These are phyloP conservation scores for Bryoerythrophyllum caledonicum DNA, from an alignment of 225 moss, liverwort and hornwort species.

Conservation along the genomic window DNA sequence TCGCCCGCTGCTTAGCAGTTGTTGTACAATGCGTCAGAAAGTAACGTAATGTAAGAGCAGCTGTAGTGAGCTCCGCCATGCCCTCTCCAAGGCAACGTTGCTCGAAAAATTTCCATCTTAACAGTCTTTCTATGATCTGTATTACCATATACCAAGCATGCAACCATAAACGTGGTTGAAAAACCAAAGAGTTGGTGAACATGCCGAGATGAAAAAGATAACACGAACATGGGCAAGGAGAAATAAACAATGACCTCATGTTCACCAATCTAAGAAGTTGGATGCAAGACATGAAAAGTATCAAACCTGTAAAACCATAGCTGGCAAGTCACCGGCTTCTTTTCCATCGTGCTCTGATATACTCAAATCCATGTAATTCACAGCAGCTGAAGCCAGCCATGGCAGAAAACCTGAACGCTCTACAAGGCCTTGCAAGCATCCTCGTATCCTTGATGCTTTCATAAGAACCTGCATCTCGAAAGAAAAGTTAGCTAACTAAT, in stretches of 20 bases:
- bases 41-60: conserved; percentile 55
- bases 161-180: too few species aligned
- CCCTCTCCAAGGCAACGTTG: conserved; percentile 61
- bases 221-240: too few species aligned
- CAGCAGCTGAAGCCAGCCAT: conserved; percentile 83
- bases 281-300: background rate
- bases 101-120: conserved; percentile 75
- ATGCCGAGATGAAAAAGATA: too few species aligned
- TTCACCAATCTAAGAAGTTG: conserved; percentile 10
- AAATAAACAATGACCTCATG: conserved; percentile 3
- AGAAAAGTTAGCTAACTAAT: conserved; percentile 4
- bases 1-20: conserved; percentile 37
- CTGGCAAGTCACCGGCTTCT: conserved; percentile 58
- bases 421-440: conserved; percentile 69
- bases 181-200: too few species aligned
- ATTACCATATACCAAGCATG: background rate
- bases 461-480: conserved; percentile 63
- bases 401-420: conserved; percentile 83
- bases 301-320: conserved; percentile 68
- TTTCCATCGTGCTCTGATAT: conserved; percentile 52
- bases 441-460: conserved; percentile 74
- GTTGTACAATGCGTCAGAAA: conserved; percentile 55
- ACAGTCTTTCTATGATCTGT: conserved; percentile 75
- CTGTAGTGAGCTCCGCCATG: conserved; percentile 76
- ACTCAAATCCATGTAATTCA: conserved; percentile 55